Base-by-base conservation (phyloP, 2,329 filamentous ascomycete genomes). In the Sclerotinia trifoliorum region DNA sequence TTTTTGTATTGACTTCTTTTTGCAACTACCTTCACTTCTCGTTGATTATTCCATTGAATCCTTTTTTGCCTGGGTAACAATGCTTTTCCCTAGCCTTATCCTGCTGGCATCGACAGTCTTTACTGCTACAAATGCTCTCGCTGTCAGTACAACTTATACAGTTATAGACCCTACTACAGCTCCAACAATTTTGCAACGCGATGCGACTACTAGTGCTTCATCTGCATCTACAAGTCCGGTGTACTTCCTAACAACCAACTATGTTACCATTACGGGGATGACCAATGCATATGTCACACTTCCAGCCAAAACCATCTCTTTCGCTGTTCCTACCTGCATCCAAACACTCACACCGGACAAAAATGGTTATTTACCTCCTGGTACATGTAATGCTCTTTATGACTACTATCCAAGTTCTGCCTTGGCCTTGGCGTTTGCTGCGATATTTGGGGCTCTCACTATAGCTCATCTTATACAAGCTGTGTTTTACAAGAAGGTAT, bases 351-450 rank as follows among this genome's bases (percentile, higher is more conserved):
- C 58, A 19, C 68, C 60, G 1, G 68, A 35, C 21, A 65, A 68
- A 32, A 56, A 68, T 56, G 65, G 65, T 7, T 56, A 65, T 66
- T 72, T 80, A 2, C 79, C 78, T 6, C 74, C 75, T 13, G 75
- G 76, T 51, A 74, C 78, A 2, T 81, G 79, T 63, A 76, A 79
- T 62, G 72, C 73, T 8, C 75, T 79, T 42, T 80, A 77, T 68
- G 70, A 71, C n/a, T 81, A 79, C 71, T 77, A 78, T 46, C 80
- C 80, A 4, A 80, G 78, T 2, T 77, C 79, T 62, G 73, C 55
- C 1, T 78, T 77, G 0, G 79, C 80, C 0, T 60, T 81, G 7
- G 57, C 77, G 46, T 80, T 80, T 69, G 66, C 78, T 3, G 71
- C 77, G 7, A 64, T 80, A 15, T 81, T 81, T 70, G 78, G 78